Percentiles rank a stretch among this genome's conserved stretches.
phyloP scores from a whole-genome alignment of 352 stramenopile genomes.

The Phytophthora citrophthora region DNA sequence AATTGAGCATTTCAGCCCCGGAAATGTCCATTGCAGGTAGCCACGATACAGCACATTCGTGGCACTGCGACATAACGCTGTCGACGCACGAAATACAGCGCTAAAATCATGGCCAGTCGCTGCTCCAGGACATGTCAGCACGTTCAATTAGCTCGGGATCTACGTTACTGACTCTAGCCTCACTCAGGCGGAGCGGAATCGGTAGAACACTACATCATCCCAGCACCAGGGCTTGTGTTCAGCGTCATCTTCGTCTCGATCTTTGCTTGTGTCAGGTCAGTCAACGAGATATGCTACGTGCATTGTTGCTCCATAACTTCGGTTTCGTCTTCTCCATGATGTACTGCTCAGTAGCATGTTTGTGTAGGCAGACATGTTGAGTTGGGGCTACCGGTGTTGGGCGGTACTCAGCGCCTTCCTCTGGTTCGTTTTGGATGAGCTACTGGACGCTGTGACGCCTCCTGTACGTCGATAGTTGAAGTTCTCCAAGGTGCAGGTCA shows the following conservation, averaged over 20 bases:
- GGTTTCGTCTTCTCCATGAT: conserved; percentile 43
- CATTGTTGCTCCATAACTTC: conserved; percentile 40
- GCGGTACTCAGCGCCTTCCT: conserved; percentile 32
- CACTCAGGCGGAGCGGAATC: neutral
- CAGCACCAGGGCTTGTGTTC: conserved; percentile 7
- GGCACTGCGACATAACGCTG: conserved; percentile 28
- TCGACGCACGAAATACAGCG: conserved; percentile 33
- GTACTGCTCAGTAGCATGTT: conserved; percentile 38
- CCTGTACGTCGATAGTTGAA: conserved; percentile 17
- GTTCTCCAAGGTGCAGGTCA: conserved; percentile 30
- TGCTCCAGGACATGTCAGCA: neutral
- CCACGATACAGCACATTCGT: conserved; percentile 35
- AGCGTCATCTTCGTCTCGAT: conserved; percentile 11
- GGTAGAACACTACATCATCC: neutral
- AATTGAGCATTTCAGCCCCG: conserved; percentile 23
- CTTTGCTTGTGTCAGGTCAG: conserved; percentile 23
- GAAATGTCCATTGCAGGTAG: conserved; percentile 19
- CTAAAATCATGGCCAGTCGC: conserved; percentile 13
- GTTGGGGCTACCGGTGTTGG: conserved; percentile 34
- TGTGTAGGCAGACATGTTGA: conserved; percentile 31
- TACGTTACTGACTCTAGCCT: conserved; percentile 7
- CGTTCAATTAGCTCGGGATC: neutral
- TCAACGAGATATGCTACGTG: conserved; percentile 33
- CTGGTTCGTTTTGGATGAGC: conserved; percentile 41
- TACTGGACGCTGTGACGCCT: conserved; percentile 40